A percentile compares a stretch with the other conserved stretches of the same genome.
Conservation (phyloP, 2,329 filamentous ascomycete species). For the Hypoxylon sp. region DNA sequence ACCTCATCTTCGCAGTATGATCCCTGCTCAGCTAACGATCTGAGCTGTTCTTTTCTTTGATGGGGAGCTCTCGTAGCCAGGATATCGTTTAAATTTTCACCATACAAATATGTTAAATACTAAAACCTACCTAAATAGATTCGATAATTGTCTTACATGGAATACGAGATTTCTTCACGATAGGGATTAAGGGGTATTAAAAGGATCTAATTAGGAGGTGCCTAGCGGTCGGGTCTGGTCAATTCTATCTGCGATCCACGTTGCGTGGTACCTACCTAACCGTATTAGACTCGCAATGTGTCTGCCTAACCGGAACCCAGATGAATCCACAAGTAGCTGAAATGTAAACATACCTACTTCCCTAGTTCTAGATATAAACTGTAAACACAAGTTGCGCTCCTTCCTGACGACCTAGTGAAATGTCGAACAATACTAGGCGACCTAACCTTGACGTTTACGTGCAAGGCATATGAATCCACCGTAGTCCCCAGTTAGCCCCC, state of each 20-base stretch:
- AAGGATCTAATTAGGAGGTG: too few relatives aligned
- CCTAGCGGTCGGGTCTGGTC: too few relatives aligned
- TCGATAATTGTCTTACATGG: too few relatives aligned
- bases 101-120: too few relatives aligned
- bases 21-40: not conserved
- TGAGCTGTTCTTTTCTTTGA: not conserved
- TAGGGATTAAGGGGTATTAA: too few relatives aligned
- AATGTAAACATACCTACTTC: not conserved
- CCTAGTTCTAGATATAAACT: not conserved
- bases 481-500: not conserved
- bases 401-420: not conserved
- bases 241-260: not conserved
- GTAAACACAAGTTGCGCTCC: not conserved
- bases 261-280: not conserved
- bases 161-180: too few relatives aligned
- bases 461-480: not conserved
- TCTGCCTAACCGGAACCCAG: too few relatives aligned
- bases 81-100: too few relatives aligned
- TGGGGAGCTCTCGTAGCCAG: too few relatives aligned
- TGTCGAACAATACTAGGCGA: not conserved
- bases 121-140: too few relatives aligned
- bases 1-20: not conserved
- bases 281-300: not conserved
- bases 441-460: not conserved
- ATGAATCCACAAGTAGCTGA: not conserved